phyloP scores from a whole-genome alignment of 2,329 filamentous ascomycete species.

The Helicocarpus griseus region DNA sequence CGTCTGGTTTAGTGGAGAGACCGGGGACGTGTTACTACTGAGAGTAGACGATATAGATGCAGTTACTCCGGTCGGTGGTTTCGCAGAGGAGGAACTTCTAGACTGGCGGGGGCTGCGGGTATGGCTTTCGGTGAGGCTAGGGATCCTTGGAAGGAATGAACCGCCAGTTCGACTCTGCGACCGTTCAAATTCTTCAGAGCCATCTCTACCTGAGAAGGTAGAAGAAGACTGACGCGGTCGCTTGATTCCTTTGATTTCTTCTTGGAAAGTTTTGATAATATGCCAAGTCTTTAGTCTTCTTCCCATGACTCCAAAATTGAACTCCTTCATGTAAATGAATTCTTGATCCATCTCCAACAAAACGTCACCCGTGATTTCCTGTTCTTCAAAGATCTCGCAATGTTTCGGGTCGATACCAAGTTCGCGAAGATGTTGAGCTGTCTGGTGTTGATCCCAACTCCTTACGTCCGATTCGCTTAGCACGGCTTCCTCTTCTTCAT shows the following conservation, averaged over 20 bases:
- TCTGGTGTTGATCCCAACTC: conserved; percentile 68
- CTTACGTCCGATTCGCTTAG: conserved; percentile 66
- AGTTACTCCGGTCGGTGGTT: conserved; percentile 11
- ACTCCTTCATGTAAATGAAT: conserved; percentile 89
- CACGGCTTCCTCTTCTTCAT: conserved; percentile 69
- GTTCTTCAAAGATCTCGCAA: conserved; percentile 88
- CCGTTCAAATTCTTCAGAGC: conserved; percentile 35
- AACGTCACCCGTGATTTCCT: conserved; percentile 92
- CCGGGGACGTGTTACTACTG: conserved; percentile 32
- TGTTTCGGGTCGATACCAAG: conserved; percentile 78
- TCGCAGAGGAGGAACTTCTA: conserved; percentile 8
- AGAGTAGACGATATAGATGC: conserved; percentile 22
- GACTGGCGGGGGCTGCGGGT: conserved; percentile 5
- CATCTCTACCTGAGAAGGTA: conserved; percentile 33
- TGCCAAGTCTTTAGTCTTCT: conserved; percentile 90
- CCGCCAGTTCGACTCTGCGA: conserved; percentile 30
- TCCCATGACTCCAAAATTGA: conserved; percentile 85
- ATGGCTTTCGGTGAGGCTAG: conserved; percentile 24
- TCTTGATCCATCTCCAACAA: conserved; percentile 90
- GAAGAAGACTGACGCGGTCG: conserved; percentile 28
- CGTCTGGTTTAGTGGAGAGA: conserved; percentile 35
- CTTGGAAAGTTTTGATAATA: conserved; percentile 84
- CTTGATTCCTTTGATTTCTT: conserved; percentile 63
- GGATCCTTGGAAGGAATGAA: conserved; percentile 35
- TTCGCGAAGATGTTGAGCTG: conserved; percentile 81